Conservation (phyloP, 2,329 filamentous ascomycete species). For the Plenodomus biglobosus region DNA sequence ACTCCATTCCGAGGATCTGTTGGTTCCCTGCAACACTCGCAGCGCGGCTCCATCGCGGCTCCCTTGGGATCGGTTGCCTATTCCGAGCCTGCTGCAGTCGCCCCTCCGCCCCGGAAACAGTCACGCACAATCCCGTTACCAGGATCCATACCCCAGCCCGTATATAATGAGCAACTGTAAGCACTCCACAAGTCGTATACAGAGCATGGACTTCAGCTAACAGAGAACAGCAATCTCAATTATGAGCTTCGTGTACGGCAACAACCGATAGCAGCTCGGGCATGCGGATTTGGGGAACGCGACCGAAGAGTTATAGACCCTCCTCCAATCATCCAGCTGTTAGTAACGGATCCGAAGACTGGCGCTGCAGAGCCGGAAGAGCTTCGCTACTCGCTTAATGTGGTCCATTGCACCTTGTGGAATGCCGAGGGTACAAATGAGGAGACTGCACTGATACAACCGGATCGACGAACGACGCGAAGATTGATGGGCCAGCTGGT, state of each 20-base stretch:
- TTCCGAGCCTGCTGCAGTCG: slow-evolving; percentile 33
- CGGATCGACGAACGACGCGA: slow-evolving; percentile 71
- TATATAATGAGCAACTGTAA: slow-evolving; percentile 45
- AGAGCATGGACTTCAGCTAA: slow-evolving; percentile 25
- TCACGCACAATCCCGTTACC: slow-evolving; percentile 36
- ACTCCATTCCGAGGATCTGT: slow-evolving; percentile 44
- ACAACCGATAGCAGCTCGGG: slow-evolving; percentile 74
- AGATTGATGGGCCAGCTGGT: slow-evolving; percentile 79
- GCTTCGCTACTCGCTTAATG: slow-evolving; percentile 65
- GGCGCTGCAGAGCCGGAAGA: slow-evolving; percentile 57
- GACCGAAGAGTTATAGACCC: slow-evolving; percentile 82
- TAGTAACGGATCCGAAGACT: slow-evolving; percentile 61
- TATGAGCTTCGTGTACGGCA: slow-evolving; percentile 67
- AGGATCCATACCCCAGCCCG: slow-evolving; percentile 43
- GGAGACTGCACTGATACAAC: slow-evolving; percentile 67
- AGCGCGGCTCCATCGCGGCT: slow-evolving; percentile 39
- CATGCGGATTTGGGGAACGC: slow-evolving; percentile 80
- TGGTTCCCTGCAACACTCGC: slow-evolving; percentile 40
- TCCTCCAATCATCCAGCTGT: slow-evolving; percentile 76
- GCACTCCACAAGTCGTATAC: slow-evolving; percentile 24
- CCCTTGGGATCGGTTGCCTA: slow-evolving; percentile 38
- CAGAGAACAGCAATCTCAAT: slow-evolving; percentile 37
- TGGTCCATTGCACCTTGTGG: slow-evolving; percentile 76
- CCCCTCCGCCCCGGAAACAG: slow-evolving; percentile 35
- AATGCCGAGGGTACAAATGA: slow-evolving; percentile 68